Percentiles rank a stretch among this genome's conserved stretches.
phyloP scores from a whole-genome alignment of 345 rosid genomes.

The Kandelia obovata region DNA sequence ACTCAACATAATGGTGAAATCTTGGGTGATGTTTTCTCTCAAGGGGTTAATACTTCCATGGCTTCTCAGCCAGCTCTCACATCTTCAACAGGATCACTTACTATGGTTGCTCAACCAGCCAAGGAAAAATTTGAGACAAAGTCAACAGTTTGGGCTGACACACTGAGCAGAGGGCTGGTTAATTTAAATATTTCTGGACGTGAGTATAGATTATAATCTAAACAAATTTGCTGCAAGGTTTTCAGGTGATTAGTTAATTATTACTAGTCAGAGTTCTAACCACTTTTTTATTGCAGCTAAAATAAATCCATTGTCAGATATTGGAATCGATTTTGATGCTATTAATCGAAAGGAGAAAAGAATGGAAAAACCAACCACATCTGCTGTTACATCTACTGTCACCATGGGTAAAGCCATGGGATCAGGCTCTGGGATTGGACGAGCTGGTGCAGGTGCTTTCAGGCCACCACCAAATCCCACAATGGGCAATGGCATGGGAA shows the following conservation, averaged over 20 bases:
- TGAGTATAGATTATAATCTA: conserved; percentile 32
- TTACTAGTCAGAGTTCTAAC: conserved; percentile 3
- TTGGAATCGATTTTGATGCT: conserved; percentile 92
- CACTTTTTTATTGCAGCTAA: conserved; percentile 56
- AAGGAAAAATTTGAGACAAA: conserved; percentile 86
- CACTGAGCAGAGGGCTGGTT: conserved; percentile 88
- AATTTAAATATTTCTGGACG: conserved; percentile 94
- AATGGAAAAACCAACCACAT: conserved; percentile 57
- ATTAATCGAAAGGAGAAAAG: conserved; percentile 86
- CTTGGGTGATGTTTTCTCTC: conserved; percentile 50
- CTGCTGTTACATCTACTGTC: conserved; percentile 64
- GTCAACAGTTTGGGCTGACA: conserved; percentile 93
- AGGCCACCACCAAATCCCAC: conserved; percentile 57
- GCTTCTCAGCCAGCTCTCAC: conserved; percentile 46
- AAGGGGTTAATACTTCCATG: conserved; percentile 35
- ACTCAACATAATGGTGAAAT: conserved; percentile 45
- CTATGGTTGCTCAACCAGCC: conserved; percentile 64
- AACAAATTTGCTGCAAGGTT: background rate
- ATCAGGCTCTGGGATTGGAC: conserved; percentile 90
- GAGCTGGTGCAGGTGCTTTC: conserved; percentile 58
- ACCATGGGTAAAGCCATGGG: conserved; percentile 99
- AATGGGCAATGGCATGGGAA: conserved; percentile 37
- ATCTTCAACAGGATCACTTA: conserved; percentile 59
- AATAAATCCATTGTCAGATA: conserved; percentile 83
- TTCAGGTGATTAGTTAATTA: background rate